Conservation (phyloP, 176 grass and related monocot genomes). For the Bolboschoenus planiculmis region DNA sequence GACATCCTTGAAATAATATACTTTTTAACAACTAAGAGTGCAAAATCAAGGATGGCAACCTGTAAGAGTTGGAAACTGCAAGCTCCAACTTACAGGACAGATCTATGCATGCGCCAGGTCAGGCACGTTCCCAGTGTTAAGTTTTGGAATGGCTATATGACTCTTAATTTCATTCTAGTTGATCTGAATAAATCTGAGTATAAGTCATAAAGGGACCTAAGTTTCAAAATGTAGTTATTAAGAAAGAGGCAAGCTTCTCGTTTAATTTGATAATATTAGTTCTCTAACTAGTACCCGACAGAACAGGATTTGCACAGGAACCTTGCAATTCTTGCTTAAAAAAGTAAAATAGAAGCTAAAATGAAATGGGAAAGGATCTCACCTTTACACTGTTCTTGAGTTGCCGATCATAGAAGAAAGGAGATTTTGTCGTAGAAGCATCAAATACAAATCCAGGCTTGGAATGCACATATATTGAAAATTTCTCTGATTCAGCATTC, state of each 20-base stretch:
- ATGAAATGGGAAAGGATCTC: neutral
- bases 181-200: neutral
- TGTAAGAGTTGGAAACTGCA: neutral
- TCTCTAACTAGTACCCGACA: neutral
- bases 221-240: neutral
- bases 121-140: neutral
- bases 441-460: slow-evolving; percentile 76
- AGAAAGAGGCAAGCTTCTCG: neutral
- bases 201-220: neutral
- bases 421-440: slow-evolving; percentile 58
- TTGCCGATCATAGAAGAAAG: slow-evolving; percentile 71
- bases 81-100: neutral
- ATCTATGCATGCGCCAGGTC: neutral
- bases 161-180: neutral
- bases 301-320: neutral
- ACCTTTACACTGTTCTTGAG: slow-evolving; percentile 69
- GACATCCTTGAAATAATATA: neutral
- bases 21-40: neutral
- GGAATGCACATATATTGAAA: slow-evolving; percentile 94
- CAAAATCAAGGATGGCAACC: neutral
- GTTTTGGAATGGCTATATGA: neutral
- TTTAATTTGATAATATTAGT: neutral
- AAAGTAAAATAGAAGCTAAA: neutral
- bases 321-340: neutral
- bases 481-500: slow-evolving; percentile 68